phyloP scores from a whole-genome alignment of 2,329 filamentous ascomycete genomes.

The Microdochium bolleyi region DNA sequence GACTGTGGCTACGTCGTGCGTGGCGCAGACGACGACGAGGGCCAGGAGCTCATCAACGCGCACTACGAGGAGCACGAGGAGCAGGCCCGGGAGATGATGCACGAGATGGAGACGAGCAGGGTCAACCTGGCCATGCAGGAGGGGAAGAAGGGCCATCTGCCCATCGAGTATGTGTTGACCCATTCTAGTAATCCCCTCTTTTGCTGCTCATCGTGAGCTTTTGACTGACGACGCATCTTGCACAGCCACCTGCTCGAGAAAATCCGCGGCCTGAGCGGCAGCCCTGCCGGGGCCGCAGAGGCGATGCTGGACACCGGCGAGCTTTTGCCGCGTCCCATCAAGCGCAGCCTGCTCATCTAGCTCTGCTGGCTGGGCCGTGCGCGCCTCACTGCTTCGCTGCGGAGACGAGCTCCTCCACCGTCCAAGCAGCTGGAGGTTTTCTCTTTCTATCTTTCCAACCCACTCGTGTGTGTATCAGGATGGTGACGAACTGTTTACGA shows the following conservation, averaged over 20 bases:
- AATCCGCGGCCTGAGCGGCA: constrained; percentile 37
- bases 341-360: constrained; percentile 32
- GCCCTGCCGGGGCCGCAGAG: constrained; percentile 12
- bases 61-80: constrained; percentile 56
- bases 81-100: constrained; percentile 36
- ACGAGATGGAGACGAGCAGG: constrained; percentile 22
- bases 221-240: constrained; percentile 18
- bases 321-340: constrained; percentile 33
- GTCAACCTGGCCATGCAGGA: constrained; percentile 48
- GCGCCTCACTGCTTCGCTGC: too few relatives aligned
- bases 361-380: constrained; percentile 41
- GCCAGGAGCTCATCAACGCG: constrained; percentile 46
- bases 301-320: constrained; percentile 19
- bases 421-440: too few relatives aligned
- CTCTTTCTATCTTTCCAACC: too few relatives aligned
- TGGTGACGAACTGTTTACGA: too few relatives aligned
- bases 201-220: constrained; percentile 8
- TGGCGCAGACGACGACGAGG: constrained; percentile 46
- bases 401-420: too few relatives aligned
- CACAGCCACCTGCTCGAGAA: constrained; percentile 48
- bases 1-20: constrained; percentile 59
- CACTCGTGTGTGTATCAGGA: too few relatives aligned
- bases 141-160: constrained; percentile 43
- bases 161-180: constrained; percentile 44
- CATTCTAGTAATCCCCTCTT: constrained; percentile 16